Percentiles rank a stretch among this genome's conserved stretches.
Evolutionary conservation across 148 eudicot genomes (phyloP).

Genomic region (Cornus controversa): DNA sequence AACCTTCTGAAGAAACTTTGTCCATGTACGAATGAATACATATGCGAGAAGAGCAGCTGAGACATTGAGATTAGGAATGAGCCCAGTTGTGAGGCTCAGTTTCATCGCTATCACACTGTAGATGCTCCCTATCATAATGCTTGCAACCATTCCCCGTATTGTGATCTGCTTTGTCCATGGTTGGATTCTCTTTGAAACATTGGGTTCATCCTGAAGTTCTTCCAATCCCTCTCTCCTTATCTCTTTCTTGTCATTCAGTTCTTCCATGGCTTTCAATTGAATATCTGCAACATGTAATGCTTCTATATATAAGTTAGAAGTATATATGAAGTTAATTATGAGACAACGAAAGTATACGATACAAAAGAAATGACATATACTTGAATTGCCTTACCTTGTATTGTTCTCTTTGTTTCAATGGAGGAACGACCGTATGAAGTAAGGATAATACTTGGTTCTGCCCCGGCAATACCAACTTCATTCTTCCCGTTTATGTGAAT

Average conservation of each 20-base stretch:
- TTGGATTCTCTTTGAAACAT: conserved; percentile 34
- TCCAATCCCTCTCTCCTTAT: conserved; percentile 20
- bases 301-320: no score
- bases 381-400: not conserved
- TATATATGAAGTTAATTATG: not conserved
- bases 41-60: conserved; percentile 84
- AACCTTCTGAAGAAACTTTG: conserved; percentile 36
- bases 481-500: no score
- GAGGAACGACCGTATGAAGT: no score
- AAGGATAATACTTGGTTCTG: no score
- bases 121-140: conserved; percentile 50
- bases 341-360: no score
- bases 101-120: conserved; percentile 80
- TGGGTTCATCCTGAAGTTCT: conserved; percentile 6
- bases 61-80: conserved; percentile 67
- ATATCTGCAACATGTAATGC: conserved; percentile 2
- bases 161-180: conserved; percentile 82
- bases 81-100: conserved; percentile 68
- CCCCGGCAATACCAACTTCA: no score
- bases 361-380: no score
- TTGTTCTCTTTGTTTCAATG: not conserved
- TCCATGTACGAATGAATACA: conserved; percentile 59
- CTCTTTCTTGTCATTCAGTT: conserved; percentile 21
- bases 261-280: conserved; percentile 13
- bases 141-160: conserved; percentile 52